These are phyloP conservation scores for Talaromyces rugulosus DNA, from an alignment of 2,329 filamentous ascomycete species.

Conservation along the genomic window DNA sequence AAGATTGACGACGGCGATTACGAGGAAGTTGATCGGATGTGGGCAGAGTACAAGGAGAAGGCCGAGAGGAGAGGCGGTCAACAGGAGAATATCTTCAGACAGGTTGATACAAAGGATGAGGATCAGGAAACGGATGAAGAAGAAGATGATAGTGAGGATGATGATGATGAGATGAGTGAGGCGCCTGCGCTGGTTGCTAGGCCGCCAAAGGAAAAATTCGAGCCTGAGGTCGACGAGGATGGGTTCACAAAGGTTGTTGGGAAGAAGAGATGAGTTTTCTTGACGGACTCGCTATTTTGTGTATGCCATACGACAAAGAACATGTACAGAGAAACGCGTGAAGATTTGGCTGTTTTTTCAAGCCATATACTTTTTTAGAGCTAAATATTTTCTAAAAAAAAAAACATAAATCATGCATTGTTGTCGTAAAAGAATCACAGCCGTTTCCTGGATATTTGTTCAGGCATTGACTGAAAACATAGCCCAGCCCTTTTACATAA, in stretches of 20 bases:
- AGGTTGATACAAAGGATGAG: conserved; percentile 42
- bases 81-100: conserved; percentile 33
- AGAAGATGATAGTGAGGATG: conserved; percentile 63
- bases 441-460: neutral
- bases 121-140: conserved; percentile 57
- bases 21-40: conserved; percentile 57
- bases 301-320: neutral
- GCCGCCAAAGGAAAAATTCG: conserved; percentile 57
- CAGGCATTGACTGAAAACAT: neutral
- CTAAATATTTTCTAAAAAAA: neutral
- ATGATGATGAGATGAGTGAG: conserved; percentile 60
- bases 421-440: neutral
- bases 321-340: neutral
- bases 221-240: conserved; percentile 73
- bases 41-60: conserved; percentile 40
- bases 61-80: conserved; percentile 26
- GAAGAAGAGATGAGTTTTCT: conserved; percentile 50
- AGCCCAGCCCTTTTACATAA: neutral
- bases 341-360: neutral
- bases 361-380: neutral
- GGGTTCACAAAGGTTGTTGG: conserved; percentile 72
- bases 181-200: conserved; percentile 58
- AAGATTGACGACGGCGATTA: conserved; percentile 57
- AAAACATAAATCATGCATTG: neutral
- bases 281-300: too few relatives aligned